Evolutionary conservation across 345 rosid species (phyloP).

Genomic region (Aquilaria yunnanensis): DNA sequence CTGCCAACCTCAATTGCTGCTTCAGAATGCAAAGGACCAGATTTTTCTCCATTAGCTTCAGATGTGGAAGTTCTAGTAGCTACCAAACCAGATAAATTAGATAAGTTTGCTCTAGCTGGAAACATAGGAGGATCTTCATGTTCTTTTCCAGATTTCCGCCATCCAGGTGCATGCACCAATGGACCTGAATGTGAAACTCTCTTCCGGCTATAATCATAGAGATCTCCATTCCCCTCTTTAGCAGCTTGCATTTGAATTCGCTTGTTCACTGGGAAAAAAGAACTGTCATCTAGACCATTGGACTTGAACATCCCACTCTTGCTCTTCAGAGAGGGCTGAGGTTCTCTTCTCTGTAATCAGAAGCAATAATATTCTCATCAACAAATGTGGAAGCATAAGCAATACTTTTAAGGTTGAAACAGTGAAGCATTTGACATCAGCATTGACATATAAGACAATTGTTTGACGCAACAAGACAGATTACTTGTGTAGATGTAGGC

Average conservation of each 20-base stretch:
- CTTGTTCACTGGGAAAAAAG: conserved; percentile 33
- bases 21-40: conserved; percentile 23
- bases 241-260: conserved; percentile 25
- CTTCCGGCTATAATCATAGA: conserved; percentile 21
- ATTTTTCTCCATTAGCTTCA: conserved; percentile 27
- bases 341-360: conserved; percentile 32
- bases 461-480: no score
- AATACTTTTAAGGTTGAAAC: background rate
- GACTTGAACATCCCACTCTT: conserved; percentile 26
- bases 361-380: background rate
- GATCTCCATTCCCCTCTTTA: conserved; percentile 36
- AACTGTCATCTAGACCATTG: conserved; percentile 26
- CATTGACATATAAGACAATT: no score
- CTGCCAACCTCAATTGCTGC: conserved; percentile 20
- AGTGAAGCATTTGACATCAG: background rate
- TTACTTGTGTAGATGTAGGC: no score
- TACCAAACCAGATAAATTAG: conserved; percentile 41
- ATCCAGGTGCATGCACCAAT: conserved; percentile 29
- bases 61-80: conserved; percentile 35
- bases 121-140: conserved; percentile 18
- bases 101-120: conserved; percentile 28
- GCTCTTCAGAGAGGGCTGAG: conserved; percentile 21
- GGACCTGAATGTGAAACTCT: conserved; percentile 62
- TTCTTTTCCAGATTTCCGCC: conserved; percentile 30
- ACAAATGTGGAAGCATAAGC: no score